Percentiles rank a stretch among this genome's conserved stretches.
Conservation (phyloP, 768 basidiomycete genomes). For the Pulveroboletus ravenelii region DNA sequence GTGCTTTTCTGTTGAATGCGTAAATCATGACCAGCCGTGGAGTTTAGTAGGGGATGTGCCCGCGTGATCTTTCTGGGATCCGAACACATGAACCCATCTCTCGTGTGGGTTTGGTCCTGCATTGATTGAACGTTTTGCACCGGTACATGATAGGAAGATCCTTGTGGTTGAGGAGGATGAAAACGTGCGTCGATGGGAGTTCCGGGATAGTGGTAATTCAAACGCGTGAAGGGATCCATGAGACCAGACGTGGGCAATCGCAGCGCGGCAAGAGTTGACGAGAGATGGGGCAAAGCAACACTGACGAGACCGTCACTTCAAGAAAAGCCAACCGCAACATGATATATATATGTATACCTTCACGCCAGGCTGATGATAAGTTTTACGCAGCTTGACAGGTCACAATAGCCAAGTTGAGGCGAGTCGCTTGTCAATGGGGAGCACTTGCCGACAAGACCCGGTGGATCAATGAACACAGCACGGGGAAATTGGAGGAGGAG, state of each 20-base stretch:
- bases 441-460: slow-evolving; percentile 4
- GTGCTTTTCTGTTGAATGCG: neutral
- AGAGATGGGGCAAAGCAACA: neutral
- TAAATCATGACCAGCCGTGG: neutral
- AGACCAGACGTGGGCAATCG: neutral
- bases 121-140: neutral
- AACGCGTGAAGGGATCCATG: slow-evolving; percentile 15
- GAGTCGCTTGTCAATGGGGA: slow-evolving; percentile 2
- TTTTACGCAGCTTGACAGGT: neutral
- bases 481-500: slow-evolving; percentile 1
- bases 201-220: slow-evolving; percentile 17
- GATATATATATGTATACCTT: slow-evolving; percentile 21
- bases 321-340: neutral
- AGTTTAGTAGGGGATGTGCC: neutral
- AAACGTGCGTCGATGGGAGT: neutral
- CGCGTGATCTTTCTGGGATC: neutral
- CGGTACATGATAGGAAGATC: neutral
- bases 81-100: neutral
- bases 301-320: neutral
- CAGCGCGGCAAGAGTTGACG: neutral
- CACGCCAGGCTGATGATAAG: neutral
- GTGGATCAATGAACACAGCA: slow-evolving; percentile 5
- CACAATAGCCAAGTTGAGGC: neutral
- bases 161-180: slow-evolving; percentile 2
- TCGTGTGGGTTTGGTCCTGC: neutral